Evolutionary conservation across 2,329 filamentous ascomycete species (phyloP).

Genomic region (Malbranchea zuffiana): DNA sequence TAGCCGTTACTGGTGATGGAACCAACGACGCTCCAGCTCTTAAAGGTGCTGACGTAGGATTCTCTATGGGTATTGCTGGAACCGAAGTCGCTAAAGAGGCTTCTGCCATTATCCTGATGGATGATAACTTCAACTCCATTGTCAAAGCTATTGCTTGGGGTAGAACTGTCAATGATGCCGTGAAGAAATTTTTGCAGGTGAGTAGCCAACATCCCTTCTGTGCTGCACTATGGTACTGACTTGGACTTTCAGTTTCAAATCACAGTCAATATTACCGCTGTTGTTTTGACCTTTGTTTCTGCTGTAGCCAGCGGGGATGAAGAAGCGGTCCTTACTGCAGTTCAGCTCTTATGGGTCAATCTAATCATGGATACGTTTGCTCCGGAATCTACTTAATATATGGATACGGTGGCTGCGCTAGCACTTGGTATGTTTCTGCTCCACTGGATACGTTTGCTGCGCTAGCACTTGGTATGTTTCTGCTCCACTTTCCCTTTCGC

Average conservation of each 20-base stretch:
- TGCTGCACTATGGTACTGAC: not conserved
- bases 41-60: slow-evolving; percentile 56
- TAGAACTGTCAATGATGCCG: slow-evolving; percentile 55
- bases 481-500: not conserved
- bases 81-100: slow-evolving; percentile 59
- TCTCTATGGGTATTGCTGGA: slow-evolving; percentile 57
- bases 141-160: slow-evolving; percentile 59
- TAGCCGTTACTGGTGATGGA: slow-evolving; percentile 54
- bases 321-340: slow-evolving; percentile 68
- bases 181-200: slow-evolving; percentile 50
- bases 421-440: slow-evolving; percentile 43
- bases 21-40: slow-evolving; percentile 57
- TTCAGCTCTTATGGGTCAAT: slow-evolving; percentile 92
- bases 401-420: too few species aligned
- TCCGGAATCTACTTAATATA: too few species aligned
- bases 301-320: slow-evolving; percentile 62
- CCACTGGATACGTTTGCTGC: too few species aligned
- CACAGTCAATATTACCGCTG: slow-evolving; percentile 84
- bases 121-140: slow-evolving; percentile 56
- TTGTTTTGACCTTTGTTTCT: slow-evolving; percentile 83
- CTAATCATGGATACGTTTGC: slow-evolving; percentile 95
- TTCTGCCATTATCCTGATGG: slow-evolving; percentile 55
- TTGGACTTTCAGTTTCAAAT: slow-evolving; percentile 42
- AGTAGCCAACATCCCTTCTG: not conserved
- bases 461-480: slow-evolving; percentile 49